Conservation (phyloP, 2,329 filamentous ascomycete genomes). For the Rugonectria rugulosa region DNA sequence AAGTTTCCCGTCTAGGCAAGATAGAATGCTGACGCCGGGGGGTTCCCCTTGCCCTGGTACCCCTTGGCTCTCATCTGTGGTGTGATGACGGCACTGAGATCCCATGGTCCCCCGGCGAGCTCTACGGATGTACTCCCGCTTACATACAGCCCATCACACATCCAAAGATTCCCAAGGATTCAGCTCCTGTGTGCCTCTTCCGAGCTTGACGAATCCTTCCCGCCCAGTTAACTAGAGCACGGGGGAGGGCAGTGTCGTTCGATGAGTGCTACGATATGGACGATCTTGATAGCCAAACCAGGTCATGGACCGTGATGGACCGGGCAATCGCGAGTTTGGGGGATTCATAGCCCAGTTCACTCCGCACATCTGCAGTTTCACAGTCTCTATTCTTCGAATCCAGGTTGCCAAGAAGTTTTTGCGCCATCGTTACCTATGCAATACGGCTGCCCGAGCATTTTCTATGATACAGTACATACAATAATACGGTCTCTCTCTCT, state of each 20-base stretch:
- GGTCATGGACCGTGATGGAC: background rate
- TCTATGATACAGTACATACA: background rate
- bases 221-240: background rate
- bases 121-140: too few species aligned
- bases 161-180: slow-evolving; percentile 11
- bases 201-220: background rate
- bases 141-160: background rate
- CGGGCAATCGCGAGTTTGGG: background rate
- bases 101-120: too few species aligned
- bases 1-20: background rate
- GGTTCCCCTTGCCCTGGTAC: too few species aligned
- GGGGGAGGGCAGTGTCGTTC: background rate
- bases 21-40: slow-evolving; percentile 12
- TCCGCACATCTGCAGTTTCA: background rate
- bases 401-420: too few species aligned
- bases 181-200: background rate
- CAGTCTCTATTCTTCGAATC: too few species aligned
- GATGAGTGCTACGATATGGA: background rate
- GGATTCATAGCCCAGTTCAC: background rate
- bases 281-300: background rate
- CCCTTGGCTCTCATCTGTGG: too few species aligned
- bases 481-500: background rate
- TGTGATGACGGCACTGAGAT: background rate
- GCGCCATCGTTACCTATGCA: background rate
- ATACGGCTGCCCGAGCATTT: background rate